These are phyloP conservation scores for Arachnopeziza araneosa DNA, from an alignment of 2,329 filamentous ascomycete genomes.

Conservation along the genomic window DNA sequence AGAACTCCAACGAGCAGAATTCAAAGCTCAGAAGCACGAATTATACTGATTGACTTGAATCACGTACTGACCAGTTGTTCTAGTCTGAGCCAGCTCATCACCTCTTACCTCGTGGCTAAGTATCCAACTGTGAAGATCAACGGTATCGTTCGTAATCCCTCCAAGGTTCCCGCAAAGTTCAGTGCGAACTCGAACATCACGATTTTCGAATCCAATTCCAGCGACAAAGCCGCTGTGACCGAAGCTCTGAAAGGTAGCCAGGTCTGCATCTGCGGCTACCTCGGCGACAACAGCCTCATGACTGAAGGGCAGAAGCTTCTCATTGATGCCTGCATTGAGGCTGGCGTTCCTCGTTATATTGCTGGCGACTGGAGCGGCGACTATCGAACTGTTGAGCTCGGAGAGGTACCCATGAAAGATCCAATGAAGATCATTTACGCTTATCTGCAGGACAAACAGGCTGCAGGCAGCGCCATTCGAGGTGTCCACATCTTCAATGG, in stretches of 20 bases:
- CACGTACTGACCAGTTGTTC: too few relatives aligned
- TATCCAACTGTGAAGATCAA: constrained; percentile 24
- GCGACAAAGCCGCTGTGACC: constrained; percentile 22
- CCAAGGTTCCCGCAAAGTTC: constrained; percentile 21
- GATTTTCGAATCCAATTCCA: constrained; percentile 26
- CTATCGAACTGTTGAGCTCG: constrained; percentile 34
- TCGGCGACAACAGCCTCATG: constrained; percentile 36
- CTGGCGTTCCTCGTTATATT: constrained; percentile 34
- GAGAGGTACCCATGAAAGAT: constrained; percentile 35
- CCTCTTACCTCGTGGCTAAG: constrained; percentile 25
- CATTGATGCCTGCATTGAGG: constrained; percentile 35
- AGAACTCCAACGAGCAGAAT: too few relatives aligned
- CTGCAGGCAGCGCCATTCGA: neutral
- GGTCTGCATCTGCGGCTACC: constrained; percentile 36
- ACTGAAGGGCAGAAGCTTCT: constrained; percentile 36
- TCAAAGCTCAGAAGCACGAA: too few relatives aligned
- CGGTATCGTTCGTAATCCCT: constrained; percentile 29
- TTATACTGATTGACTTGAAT: too few relatives aligned
- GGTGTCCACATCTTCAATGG: neutral
- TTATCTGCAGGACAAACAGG: constrained; percentile 33
- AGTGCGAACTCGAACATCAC: constrained; percentile 3
- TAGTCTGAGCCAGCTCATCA: constrained; percentile 30
- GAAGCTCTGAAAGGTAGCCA: constrained; percentile 30
- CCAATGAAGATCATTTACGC: constrained; percentile 35
- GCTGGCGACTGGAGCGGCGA: constrained; percentile 38